Conservation (phyloP, 139 green algal species). For the Micractinium sp. region DNA sequence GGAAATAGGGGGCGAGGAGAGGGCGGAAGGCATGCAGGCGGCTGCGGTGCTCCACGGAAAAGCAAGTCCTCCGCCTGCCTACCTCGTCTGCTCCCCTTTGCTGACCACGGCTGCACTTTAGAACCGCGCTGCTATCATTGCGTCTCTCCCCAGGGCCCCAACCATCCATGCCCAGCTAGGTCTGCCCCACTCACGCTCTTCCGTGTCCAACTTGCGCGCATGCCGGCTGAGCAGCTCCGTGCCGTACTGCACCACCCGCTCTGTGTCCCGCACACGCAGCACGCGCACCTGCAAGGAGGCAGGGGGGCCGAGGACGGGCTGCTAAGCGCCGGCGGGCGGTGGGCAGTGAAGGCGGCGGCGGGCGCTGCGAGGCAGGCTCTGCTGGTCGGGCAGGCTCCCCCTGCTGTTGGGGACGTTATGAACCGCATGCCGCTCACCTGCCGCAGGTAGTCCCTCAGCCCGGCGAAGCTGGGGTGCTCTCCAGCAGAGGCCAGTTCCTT, state of each 20-base stretch:
- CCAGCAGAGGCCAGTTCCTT: not conserved
- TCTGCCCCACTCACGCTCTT: slow-evolving; percentile 46
- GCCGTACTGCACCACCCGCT: slow-evolving; percentile 66
- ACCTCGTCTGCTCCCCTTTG: not conserved
- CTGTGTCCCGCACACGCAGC: slow-evolving; percentile 61
- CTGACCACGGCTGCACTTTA: no score
- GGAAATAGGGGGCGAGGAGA: not conserved
- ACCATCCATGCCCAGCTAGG: not conserved
- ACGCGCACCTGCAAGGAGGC: slow-evolving; percentile 28
- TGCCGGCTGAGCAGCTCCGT: slow-evolving; percentile 61
- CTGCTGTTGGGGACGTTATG: not conserved
- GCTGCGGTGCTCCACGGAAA: no score
- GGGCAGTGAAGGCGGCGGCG: no score
- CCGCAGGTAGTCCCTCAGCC: slow-evolving; percentile 12
- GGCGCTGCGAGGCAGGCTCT: no score
- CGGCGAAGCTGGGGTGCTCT: not conserved
- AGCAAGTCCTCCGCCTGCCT: no score
- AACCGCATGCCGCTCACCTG: not conserved
- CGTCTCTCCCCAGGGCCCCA: not conserved
- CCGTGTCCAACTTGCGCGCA: slow-evolving; percentile 17
- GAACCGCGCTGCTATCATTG: no score
- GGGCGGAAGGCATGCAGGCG: no score
- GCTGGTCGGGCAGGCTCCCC: no score
- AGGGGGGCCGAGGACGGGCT: not conserved
- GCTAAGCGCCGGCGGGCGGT: no score